Evolutionary conservation across 2,329 filamentous ascomycete genomes (phyloP), one percentile per base, ranked within the genome.

Genomic region (Trichoderma endophyticum): DNA sequence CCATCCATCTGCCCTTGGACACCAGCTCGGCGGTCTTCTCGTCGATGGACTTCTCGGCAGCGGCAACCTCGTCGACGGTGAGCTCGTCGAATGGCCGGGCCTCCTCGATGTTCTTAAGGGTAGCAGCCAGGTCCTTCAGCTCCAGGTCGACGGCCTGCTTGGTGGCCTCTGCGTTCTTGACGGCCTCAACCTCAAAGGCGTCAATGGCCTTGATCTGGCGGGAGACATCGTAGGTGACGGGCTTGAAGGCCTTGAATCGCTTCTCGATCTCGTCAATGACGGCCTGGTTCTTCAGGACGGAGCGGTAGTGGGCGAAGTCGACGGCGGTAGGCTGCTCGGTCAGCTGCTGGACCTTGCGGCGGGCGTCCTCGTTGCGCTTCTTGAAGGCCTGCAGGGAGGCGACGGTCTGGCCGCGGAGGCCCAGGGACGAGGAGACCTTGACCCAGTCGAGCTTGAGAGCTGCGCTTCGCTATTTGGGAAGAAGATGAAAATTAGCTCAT

Each of bases 361-460:
- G 95, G 82, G 94, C 95, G 83, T 98, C 95, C 83, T 99, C 96
- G 89, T 98, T 98, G 87, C 96, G 95, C 91, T 97, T 96, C 91
- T 99, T 99, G 92, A 99, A 99, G 77, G 93, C 90, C 83, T 95
- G 92, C 74, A 99, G 94, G 74, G 95, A 92, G 80, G 92, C 86
- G 78, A 93, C 95, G 78, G 96, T 99, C 87, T 94, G 93, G 83
- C 96, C 96, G 84, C 93, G 93, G 84, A 99, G 94, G 84, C 95
- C 95, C 80, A 99, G 94, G 82, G 95, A 97, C 86, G 89, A 90
- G 85, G 92, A 92, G 81, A 99, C 90, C 87, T 97, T 96, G 86
- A 90, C 90, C 96, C 96, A 99, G 91, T 99, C 96, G 89, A 99
- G 90, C 91, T 98, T 99, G 86, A 97, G 90, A 85, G 95, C 95